Evolutionary conservation across 1,139 yeast genomes (phyloP), one percentile per base, ranked within the genome.

Genomic region (Lodderomyces orthopsilosis): DNA sequence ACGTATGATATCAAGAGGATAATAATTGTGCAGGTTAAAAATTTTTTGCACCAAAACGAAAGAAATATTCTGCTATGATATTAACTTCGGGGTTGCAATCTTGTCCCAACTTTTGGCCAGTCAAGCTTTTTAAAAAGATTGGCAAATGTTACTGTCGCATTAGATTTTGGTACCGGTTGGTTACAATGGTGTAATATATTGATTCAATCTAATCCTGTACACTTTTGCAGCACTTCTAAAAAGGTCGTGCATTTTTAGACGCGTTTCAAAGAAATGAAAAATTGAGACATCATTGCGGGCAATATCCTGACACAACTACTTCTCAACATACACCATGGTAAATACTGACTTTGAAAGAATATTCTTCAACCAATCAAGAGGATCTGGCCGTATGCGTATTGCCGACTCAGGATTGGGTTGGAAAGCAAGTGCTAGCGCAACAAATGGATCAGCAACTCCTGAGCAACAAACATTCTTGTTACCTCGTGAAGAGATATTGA

Each of bases 321-420:
- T 19, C 17, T 24, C 27, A 24, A 27, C 32, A 30, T 15, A 30
- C 32, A 45, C 38, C 41, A 73, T 73, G 78, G 74, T 68, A 19
- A 71, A 72, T 56, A 69, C 72, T 17, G 86, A 90, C 61, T 91
- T 87, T 60, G 97, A 90, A 58, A 81, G 83, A 62, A 89, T 93
- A 51, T 90, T 86, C 62, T 73, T 89, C 61, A 91, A 94, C 65
- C 96, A 87, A 63, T 86, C 96, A 47, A 81, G 82, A 53, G 74
- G 77, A 43, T 78, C 81, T 38, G 99, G 99, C 15, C 83, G 95
- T 55, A 85, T 93, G 77, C 88, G 98, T 65, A 79, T 94, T 51
- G 96, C 97, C 8, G 93, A 86, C 51, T 83, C 94, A 14, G 99
- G 99, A 40, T 76, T 93, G 37, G 99, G 99, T 40, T 93, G 99